Evolutionary conservation across 2,329 filamentous ascomycete genomes (phyloP).

Genomic region (Aspergillus felis): DNA sequence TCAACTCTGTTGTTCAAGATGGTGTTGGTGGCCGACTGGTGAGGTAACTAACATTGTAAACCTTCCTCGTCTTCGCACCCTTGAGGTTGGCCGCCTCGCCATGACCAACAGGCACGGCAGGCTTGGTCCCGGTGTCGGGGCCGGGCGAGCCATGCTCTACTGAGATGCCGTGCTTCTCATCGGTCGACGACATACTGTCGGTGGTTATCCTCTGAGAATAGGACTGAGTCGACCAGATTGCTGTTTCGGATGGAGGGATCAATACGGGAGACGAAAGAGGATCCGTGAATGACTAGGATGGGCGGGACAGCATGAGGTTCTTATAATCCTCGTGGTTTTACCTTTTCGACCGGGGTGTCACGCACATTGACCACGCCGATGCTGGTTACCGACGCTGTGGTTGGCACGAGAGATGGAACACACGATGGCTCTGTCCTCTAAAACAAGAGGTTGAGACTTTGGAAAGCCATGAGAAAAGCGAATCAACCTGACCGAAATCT

Average conservation of each 20-base stretch:
- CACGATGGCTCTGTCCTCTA: not conserved
- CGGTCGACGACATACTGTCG: not conserved
- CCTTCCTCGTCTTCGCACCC: conserved; percentile 40
- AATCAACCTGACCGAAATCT: not conserved
- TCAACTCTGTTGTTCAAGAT: not conserved
- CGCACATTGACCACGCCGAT: not conserved
- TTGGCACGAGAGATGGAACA: not conserved
- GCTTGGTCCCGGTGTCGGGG: not conserved
- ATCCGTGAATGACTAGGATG: not conserved
- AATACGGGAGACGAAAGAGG: not conserved
- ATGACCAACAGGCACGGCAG: not conserved
- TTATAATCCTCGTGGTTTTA: not conserved
- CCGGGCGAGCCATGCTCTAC: not conserved
- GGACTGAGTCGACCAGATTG: not conserved
- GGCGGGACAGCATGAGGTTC: not conserved
- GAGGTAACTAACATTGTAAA: conserved; percentile 38
- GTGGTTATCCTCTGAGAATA: not conserved
- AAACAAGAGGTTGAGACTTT: not conserved
- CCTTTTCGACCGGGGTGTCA: not conserved
- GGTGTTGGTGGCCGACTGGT: not conserved
- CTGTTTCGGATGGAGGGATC: not conserved
- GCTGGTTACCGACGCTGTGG: not conserved
- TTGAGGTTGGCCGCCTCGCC: conserved; percentile 21
- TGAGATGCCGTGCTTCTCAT: not conserved
- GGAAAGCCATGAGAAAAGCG: not conserved